These are phyloP conservation scores for Trametes maxima DNA, from an alignment of 768 basidiomycete species.

Conservation along the genomic window DNA sequence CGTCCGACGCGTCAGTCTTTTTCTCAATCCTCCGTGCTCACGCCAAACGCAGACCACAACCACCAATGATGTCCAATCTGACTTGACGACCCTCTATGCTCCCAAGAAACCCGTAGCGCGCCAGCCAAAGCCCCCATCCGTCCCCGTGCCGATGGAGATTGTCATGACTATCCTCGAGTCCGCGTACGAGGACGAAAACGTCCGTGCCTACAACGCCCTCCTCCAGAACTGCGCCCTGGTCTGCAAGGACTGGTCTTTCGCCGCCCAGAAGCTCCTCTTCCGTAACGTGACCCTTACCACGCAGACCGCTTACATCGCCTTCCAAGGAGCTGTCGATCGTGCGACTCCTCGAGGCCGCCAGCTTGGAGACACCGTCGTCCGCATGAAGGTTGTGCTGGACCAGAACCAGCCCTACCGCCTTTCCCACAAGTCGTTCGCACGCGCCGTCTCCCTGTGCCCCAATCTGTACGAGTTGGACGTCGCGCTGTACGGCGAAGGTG, in stretches of 20 bases:
- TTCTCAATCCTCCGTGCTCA: neutral
- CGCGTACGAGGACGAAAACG: constrained; percentile 44
- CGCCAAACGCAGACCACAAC: neutral
- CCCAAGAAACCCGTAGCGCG: constrained; percentile 25
- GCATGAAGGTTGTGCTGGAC: constrained; percentile 62
- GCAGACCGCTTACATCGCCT: constrained; percentile 54
- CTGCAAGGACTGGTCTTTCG: constrained; percentile 65
- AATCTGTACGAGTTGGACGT: constrained; percentile 58
- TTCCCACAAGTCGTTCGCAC: constrained; percentile 56
- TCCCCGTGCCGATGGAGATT: constrained; percentile 60
- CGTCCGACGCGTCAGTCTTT: neutral
- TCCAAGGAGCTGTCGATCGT: constrained; percentile 52
- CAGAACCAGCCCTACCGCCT: constrained; percentile 66
- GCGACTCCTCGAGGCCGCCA: constrained; percentile 49
- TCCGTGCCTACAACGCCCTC: constrained; percentile 42
- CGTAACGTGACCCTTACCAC: constrained; percentile 55
- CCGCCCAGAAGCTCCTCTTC: constrained; percentile 68
- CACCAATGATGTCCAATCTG: constrained; percentile 18
- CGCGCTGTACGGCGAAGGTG: constrained; percentile 59
- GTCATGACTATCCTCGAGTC: constrained; percentile 64
- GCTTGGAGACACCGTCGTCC: constrained; percentile 55
- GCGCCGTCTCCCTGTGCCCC: constrained; percentile 59
- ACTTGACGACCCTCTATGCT: constrained; percentile 36
- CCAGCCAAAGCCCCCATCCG: constrained; percentile 22
- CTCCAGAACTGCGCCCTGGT: constrained; percentile 62